phyloP scores from a whole-genome alignment of 306 rosid genomes.

The Castanea mollissima region DNA sequence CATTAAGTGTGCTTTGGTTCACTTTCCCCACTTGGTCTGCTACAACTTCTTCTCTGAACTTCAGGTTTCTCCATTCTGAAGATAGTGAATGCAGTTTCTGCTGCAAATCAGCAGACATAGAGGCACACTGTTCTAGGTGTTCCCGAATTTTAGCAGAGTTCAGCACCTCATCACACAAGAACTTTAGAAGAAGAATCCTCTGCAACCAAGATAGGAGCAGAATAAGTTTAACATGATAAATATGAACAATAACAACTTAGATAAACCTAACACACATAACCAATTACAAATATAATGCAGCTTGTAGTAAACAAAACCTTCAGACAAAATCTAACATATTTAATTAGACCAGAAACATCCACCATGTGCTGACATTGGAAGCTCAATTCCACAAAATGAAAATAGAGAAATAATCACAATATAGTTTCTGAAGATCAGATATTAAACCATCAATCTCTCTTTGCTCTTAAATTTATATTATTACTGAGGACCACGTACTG shows the following conservation, averaged over 20 bases:
- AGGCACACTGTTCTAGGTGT: constrained; percentile 93
- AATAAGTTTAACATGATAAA: constrained; percentile 11
- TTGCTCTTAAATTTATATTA: no score
- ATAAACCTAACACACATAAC: background rate
- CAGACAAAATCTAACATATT: background rate
- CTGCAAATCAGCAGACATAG: constrained; percentile 67
- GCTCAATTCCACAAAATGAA: background rate
- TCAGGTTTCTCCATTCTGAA: constrained; percentile 83
- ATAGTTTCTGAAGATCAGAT: background rate
- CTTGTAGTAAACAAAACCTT: background rate
- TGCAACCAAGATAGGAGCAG: constrained; percentile 39
- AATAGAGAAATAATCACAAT: background rate
- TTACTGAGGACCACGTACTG: no score
- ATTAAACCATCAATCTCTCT: no score
- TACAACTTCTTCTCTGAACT: constrained; percentile 67
- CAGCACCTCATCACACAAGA: constrained; percentile 89
- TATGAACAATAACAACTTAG: background rate
- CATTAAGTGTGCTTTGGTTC: constrained; percentile 32
- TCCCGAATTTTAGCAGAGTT: constrained; percentile 66
- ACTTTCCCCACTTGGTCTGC: constrained; percentile 64
- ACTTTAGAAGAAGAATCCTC: constrained; percentile 77
- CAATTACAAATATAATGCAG: background rate
- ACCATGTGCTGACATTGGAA: background rate
- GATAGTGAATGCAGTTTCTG: constrained; percentile 73
- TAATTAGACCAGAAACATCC: background rate